Evolutionary conservation across 306 rosid genomes (phyloP).

Genomic region (Myrica gale): DNA sequence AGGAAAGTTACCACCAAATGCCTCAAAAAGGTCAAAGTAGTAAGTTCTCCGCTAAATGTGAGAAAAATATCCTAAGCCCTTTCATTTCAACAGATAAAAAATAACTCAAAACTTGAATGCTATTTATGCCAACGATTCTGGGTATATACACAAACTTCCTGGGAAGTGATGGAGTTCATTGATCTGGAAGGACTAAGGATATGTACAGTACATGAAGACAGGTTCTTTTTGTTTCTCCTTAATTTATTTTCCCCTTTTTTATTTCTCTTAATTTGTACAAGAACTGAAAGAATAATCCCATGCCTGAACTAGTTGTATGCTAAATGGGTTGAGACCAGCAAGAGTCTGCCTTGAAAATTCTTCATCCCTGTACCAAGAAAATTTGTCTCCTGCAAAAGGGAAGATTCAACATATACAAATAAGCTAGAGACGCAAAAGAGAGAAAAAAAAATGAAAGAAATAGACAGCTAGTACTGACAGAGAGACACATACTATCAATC

Average conservation of each 20-base stretch:
- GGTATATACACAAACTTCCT: not conserved
- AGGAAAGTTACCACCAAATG: not conserved
- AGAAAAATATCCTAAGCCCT: not conserved
- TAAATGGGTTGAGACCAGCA: conserved; percentile 45
- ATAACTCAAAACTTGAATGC: no score
- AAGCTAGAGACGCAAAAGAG: not conserved
- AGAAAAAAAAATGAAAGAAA: not conserved
- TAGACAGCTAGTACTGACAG: not conserved
- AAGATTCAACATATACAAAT: not conserved
- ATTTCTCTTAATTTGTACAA: not conserved
- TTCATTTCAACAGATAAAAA: no score
- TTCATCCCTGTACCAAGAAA: conserved; percentile 44
- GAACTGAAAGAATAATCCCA: not conserved
- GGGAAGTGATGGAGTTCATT: not conserved
- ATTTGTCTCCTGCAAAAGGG: conserved; percentile 39
- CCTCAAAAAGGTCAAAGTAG: not conserved
- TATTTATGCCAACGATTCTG: no score
- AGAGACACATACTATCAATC: not conserved
- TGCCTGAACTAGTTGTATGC: conserved; percentile 40
- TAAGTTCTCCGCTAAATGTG: not conserved
- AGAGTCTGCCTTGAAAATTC: conserved; percentile 52
- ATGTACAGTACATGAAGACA: not conserved
- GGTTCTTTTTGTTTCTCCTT: no score
- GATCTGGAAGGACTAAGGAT: not conserved
- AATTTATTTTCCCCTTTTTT: no score